These are phyloP conservation scores for Escallonia herrerae DNA, from an alignment of 129 eudicot species.

Conservation along the genomic window DNA sequence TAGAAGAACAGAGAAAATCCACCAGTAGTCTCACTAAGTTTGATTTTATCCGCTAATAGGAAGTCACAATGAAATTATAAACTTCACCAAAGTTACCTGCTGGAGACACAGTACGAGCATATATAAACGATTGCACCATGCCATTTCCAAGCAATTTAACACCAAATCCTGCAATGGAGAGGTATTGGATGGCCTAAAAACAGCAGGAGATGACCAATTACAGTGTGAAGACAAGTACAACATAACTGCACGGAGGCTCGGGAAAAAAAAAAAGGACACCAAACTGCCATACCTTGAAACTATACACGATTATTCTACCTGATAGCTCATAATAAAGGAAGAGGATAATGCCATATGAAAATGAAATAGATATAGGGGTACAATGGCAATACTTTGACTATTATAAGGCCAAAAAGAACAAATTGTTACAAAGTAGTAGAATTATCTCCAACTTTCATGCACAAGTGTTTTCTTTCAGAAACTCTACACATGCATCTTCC, in stretches of 20 bases:
- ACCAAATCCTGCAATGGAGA: slow-evolving; percentile 97
- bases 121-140: slow-evolving; percentile 91
- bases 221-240: neutral
- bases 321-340: neutral
- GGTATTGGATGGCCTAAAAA: slow-evolving; percentile 85
- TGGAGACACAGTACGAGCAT: slow-evolving; percentile 85
- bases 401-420: too few species aligned
- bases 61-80: neutral
- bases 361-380: neutral
- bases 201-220: slow-evolving; percentile 17
- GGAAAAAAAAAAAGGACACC: neutral
- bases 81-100: slow-evolving; percentile 38
- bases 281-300: neutral
- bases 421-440: too few species aligned
- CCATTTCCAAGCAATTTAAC: slow-evolving; percentile 97
- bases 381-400: too few species aligned
- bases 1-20: too few species aligned
- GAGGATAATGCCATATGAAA: neutral
- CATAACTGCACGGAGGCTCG: neutral
- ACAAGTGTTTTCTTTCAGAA: too few species aligned
- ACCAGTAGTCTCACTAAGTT: too few species aligned
- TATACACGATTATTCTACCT: neutral
- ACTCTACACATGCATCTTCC: too few species aligned
- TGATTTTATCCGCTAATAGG: too few species aligned
- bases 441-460: too few species aligned